These are phyloP conservation scores for Sporothrix luriei DNA, from an alignment of 2,329 filamentous ascomycete genomes.

Conservation along the genomic window DNA sequence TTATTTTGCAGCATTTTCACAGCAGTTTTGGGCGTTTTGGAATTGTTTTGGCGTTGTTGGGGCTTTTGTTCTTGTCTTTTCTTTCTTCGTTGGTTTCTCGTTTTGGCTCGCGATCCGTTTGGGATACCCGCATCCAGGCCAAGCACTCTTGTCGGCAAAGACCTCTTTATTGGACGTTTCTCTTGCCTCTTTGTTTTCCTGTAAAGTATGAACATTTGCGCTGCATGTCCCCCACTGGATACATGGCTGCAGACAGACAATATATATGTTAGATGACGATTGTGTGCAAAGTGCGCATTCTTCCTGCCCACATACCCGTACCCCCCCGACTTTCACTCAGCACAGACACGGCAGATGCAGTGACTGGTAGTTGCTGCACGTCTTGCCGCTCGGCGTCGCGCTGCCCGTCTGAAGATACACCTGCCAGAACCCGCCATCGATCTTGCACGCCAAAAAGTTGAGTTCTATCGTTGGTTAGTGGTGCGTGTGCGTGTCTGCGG, in stretches of 20 bases:
- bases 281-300: not conserved
- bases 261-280: not conserved
- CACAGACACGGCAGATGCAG: constrained; percentile 58
- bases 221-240: not conserved
- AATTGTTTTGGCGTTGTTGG: no score
- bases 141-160: constrained; percentile 7
- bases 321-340: constrained; percentile 34
- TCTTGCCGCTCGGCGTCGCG: constrained; percentile 52
- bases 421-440: constrained; percentile 51
- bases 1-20: constrained; percentile 2
- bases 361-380: constrained; percentile 58
- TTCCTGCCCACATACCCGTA: fast-evolving
- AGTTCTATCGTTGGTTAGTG: constrained; percentile 44
- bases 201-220: not conserved
- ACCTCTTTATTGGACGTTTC: not conserved
- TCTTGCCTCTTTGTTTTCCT: constrained; percentile 1
- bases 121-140: constrained; percentile 23
- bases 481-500: no score
- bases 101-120: constrained; percentile 14
- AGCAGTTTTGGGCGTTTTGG: not conserved
- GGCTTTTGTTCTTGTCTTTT: constrained; percentile 21
- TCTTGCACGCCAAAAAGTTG: constrained; percentile 55
- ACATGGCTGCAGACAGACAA: not conserved
- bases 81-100: not conserved
- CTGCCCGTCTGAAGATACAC: constrained; percentile 57